Evolutionary conservation across 257 asterid species (phyloP).

Genomic region (Solanum pinnatisectum): DNA sequence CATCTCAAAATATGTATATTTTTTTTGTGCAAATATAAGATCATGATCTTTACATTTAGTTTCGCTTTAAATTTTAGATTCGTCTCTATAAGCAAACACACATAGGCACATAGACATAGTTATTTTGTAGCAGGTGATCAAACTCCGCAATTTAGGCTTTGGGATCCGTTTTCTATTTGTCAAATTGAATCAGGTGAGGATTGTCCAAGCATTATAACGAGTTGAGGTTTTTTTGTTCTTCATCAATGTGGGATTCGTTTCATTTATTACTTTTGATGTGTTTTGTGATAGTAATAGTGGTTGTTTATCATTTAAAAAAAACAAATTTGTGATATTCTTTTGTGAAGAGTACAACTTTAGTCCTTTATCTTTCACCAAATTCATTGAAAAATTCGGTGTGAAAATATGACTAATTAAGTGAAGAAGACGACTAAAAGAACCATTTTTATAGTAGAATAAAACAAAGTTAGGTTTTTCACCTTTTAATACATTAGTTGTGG

Average conservation of each 20-base stretch:
- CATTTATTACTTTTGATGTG: neutral
- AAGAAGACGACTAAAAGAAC: neutral
- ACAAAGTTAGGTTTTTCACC: conserved; percentile 20
- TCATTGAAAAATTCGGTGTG: conserved; percentile 37
- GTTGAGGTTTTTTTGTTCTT: neutral
- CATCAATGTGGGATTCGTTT: neutral
- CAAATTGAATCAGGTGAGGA: neutral
- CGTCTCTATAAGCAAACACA: neutral
- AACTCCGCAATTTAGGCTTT: neutral
- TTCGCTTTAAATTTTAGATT: neutral
- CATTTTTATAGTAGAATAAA: neutral
- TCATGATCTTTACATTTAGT: neutral
- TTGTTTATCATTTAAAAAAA: too few relatives aligned
- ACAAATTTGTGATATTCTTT: neutral
- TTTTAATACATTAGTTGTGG: conserved; percentile 7
- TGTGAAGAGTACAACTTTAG: neutral
- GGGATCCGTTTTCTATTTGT: neutral
- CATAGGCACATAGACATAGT: neutral
- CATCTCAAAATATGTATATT: neutral
- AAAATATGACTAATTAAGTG: conserved; percentile 22
- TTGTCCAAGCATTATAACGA: neutral
- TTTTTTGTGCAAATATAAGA: neutral
- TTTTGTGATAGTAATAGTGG: neutral
- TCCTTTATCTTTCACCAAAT: conserved; percentile 5
- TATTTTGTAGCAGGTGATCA: neutral